These are phyloP conservation scores for Chenopodium album DNA, from an alignment of 148 eudicot genomes.

Conservation along the genomic window DNA sequence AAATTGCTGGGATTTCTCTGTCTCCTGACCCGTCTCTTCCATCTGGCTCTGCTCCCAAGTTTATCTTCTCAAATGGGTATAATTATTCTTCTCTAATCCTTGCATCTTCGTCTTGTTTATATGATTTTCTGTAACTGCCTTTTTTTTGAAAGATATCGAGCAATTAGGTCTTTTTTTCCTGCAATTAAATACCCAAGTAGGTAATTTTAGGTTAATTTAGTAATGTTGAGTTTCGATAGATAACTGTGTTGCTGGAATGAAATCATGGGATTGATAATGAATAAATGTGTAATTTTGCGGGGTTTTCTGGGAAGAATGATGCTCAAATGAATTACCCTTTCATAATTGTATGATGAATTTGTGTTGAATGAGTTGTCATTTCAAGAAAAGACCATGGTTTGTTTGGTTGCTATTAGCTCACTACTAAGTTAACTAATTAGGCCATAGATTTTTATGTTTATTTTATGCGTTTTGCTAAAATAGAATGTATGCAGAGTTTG, in stretches of 20 bases:
- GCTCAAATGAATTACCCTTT: not conserved
- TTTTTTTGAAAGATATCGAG: not conserved
- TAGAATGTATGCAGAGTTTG: not conserved
- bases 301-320: not conserved
- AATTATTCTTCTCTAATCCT: not conserved
- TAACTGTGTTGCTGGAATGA: too few relatives aligned
- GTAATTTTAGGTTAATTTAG: not conserved
- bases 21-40: constrained; percentile 47
- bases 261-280: not conserved
- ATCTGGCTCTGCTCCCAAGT: constrained; percentile 52
- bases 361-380: not conserved
- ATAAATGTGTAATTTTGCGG: not conserved
- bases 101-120: not conserved
- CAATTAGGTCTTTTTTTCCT: not conserved
- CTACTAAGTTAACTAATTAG: not conserved
- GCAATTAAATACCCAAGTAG: too few relatives aligned
- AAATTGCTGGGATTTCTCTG: constrained; percentile 45
- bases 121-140: not conserved
- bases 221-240: not conserved
- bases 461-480: not conserved
- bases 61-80: constrained; percentile 60
- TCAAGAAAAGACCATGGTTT: not conserved
- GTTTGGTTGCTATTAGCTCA: not conserved
- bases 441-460: not conserved
- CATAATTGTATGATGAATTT: not conserved